A percentile compares a stretch with the other conserved stretches of the same genome.
These are phyloP conservation scores for Tephrocybe sp. DNA, from an alignment of 768 basidiomycete species.

Conservation along the genomic window DNA sequence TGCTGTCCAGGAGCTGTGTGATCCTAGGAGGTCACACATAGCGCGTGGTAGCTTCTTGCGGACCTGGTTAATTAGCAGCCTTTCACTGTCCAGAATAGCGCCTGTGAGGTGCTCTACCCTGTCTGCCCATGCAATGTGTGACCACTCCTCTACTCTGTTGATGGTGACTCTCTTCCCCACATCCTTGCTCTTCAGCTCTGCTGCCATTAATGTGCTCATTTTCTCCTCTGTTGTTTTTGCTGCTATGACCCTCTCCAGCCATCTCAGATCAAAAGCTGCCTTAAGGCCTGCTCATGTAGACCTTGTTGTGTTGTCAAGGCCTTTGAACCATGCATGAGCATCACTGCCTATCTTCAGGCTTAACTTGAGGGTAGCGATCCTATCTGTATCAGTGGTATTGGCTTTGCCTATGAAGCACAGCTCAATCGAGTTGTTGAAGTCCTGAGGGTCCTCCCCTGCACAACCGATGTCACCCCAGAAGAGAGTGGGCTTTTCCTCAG, in stretches of 20 bases:
- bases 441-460: slow-evolving; percentile 17
- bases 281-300: slow-evolving; percentile 14
- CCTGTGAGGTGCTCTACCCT: slow-evolving; percentile 15
- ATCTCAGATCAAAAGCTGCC: slow-evolving; percentile 14
- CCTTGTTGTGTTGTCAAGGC: slow-evolving; percentile 6
- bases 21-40: slow-evolving; percentile 2
- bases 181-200: slow-evolving; percentile 12
- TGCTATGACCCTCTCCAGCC: slow-evolving; percentile 14
- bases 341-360: slow-evolving; percentile 10
- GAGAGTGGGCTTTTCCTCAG: background rate
- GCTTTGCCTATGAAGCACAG: background rate
- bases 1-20: slow-evolving; percentile 11
- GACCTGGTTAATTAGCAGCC: slow-evolving; percentile 12
- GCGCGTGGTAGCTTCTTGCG: slow-evolving; percentile 8
- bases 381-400: slow-evolving; percentile 7
- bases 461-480: slow-evolving; percentile 7
- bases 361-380: slow-evolving; percentile 7
- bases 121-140: slow-evolving; percentile 24
- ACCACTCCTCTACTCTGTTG: slow-evolving; percentile 17
- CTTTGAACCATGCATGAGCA: slow-evolving; percentile 15
- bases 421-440: slow-evolving; percentile 19
- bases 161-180: slow-evolving; percentile 17
- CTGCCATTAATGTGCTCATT: slow-evolving; percentile 2
- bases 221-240: slow-evolving; percentile 12
- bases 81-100: slow-evolving; percentile 14